phyloP scores from a whole-genome alignment of 192 early-diverging fungal species.

The Umbelopsis sp. region DNA sequence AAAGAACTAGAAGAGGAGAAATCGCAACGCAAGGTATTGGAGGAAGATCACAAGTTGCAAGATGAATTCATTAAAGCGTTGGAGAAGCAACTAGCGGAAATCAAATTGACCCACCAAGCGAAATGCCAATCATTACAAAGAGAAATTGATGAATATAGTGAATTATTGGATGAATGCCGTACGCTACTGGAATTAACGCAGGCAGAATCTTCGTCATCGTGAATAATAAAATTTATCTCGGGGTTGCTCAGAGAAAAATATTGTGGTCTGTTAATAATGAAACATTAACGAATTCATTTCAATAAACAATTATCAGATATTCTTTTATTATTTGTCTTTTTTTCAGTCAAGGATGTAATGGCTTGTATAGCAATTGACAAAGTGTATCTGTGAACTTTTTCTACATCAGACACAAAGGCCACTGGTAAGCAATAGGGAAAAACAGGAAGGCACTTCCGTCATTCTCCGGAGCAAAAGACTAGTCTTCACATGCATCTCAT shows the following conservation, averaged over 20 bases:
- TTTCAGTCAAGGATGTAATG: too few relatives aligned
- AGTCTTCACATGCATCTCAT: conserved; percentile 19
- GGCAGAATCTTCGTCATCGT: neutral
- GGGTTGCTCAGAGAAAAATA: too few relatives aligned
- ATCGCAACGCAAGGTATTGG: neutral
- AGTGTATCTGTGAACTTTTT: neutral
- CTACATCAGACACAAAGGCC: too few relatives aligned
- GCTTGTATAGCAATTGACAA: too few relatives aligned
- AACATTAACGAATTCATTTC: too few relatives aligned
- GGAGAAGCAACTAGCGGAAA: conserved; percentile 7
- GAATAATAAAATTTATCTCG: neutral
- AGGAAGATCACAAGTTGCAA: conserved; percentile 15
- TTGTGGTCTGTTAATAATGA: neutral
- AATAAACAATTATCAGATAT: too few relatives aligned
- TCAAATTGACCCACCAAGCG: neutral
- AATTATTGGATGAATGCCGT: conserved; percentile 8
- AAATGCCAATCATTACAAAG: conserved; percentile 6
- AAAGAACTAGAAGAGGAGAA: conserved; percentile 10
- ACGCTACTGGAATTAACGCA: neutral
- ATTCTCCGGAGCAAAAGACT: neutral
- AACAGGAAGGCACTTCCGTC: conserved; percentile 4
- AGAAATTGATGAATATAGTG: neutral
- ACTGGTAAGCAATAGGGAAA: too few relatives aligned
- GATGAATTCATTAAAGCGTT: conserved; percentile 5
- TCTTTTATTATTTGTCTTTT: too few relatives aligned